Percentiles rank a stretch among this genome's conserved stretches.
Conservation (phyloP, 2,329 filamentous ascomycete genomes). For the Colletotrichum scovillei region DNA sequence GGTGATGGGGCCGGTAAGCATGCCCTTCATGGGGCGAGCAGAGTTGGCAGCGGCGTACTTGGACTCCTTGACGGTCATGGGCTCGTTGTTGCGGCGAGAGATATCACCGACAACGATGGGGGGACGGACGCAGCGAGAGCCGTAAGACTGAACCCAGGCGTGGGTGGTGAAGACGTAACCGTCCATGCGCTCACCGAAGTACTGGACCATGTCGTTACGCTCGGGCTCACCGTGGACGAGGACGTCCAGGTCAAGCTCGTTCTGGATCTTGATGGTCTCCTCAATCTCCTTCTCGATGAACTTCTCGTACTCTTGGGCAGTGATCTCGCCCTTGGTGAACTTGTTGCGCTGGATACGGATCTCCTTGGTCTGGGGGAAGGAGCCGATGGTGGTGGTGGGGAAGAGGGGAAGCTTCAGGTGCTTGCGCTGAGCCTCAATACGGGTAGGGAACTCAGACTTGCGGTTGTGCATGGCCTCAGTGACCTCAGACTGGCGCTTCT, state of each 20-base stretch:
- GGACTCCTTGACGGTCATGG: slow-evolving; percentile 99
- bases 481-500: slow-evolving; percentile 93
- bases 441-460: slow-evolving; percentile 86
- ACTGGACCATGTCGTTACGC: slow-evolving; percentile 99
- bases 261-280: slow-evolving; percentile 94
- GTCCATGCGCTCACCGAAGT: slow-evolving; percentile 97
- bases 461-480: slow-evolving; percentile 89
- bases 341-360: slow-evolving; percentile 97
- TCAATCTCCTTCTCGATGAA: slow-evolving; percentile 99
- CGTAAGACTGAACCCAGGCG: slow-evolving; percentile 98
- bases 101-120: slow-evolving; percentile 99
- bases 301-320: slow-evolving; percentile 90
- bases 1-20: slow-evolving; percentile 99
- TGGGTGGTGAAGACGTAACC: slow-evolving; percentile 99
- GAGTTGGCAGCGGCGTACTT: slow-evolving; percentile 97
- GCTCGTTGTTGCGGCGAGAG: slow-evolving; percentile 80
- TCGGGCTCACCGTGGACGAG: slow-evolving; percentile 99
- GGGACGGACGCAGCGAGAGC: slow-evolving; percentile 96
- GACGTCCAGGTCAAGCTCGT: slow-evolving; percentile 97
- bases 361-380: slow-evolving; percentile 99
- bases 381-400: slow-evolving; percentile 99
- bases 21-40: slow-evolving; percentile 99
- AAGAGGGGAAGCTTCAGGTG: slow-evolving; percentile 95
- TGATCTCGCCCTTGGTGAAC: slow-evolving; percentile 99
- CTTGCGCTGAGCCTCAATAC: slow-evolving; percentile 90